phyloP scores from a whole-genome alignment of 2,329 filamentous ascomycete species.

The Fusarium sp. region DNA sequence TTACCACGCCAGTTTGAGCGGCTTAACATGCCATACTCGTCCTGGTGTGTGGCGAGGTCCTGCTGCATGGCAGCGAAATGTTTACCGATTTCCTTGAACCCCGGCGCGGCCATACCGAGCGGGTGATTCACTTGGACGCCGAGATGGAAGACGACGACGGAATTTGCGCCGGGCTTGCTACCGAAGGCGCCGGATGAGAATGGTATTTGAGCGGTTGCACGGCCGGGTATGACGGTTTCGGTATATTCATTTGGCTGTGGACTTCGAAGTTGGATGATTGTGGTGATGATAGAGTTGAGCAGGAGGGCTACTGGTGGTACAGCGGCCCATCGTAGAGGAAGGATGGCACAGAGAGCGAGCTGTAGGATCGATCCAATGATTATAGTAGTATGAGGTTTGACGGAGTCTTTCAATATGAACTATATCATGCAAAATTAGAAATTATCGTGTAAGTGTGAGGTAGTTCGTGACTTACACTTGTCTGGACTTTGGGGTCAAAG shows the following conservation, averaged over 20 bases:
- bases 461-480: conserved; percentile 38
- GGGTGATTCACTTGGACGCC: conserved; percentile 64
- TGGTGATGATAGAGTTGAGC: conserved; percentile 52
- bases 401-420: conserved; percentile 52
- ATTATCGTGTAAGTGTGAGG: not conserved
- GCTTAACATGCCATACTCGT: conserved; percentile 64
- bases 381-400: conserved; percentile 54
- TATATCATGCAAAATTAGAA: conserved; percentile 9
- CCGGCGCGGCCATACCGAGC: conserved; percentile 63
- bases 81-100: conserved; percentile 56
- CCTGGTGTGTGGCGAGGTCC: conserved; percentile 54
- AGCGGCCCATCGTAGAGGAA: conserved; percentile 55
- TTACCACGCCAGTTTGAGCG: conserved; percentile 58
- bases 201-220: conserved; percentile 55
- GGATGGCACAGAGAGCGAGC: conserved; percentile 50
- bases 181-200: conserved; percentile 49
- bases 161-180: conserved; percentile 46
- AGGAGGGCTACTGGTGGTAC: conserved; percentile 53
- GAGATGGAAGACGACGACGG: conserved; percentile 62
- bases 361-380: conserved; percentile 56
- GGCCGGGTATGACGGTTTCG: conserved; percentile 52
- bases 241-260: conserved; percentile 42
- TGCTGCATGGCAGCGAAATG: conserved; percentile 58
- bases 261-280: conserved; percentile 46
- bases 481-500: conserved; percentile 28